Conservation (phyloP, 768 basidiomycete genomes). For the Candolleomyces aberdarensis region DNA sequence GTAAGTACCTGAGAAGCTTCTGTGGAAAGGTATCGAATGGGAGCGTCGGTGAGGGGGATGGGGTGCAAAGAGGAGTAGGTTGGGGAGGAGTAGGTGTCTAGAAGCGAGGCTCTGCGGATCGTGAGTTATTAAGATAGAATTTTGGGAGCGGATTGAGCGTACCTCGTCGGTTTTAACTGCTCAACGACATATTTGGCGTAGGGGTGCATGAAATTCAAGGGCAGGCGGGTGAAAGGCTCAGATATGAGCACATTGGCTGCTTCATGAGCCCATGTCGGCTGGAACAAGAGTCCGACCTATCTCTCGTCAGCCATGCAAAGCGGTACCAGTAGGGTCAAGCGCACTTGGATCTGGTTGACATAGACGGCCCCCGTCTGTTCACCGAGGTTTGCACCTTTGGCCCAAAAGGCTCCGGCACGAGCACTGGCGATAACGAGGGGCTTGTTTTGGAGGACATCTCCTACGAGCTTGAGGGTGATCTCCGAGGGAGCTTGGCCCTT, state of each 20-base stretch:
- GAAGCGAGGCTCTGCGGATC: constrained; percentile 38
- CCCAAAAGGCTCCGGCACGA: constrained; percentile 47
- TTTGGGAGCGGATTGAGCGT: not conserved
- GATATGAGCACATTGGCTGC: constrained; percentile 46
- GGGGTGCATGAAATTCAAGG: constrained; percentile 45
- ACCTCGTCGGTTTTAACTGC: constrained; percentile 46
- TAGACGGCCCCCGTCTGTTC: constrained; percentile 46
- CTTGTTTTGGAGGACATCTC: constrained; percentile 24
- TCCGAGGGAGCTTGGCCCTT: not conserved
- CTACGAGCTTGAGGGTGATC: constrained; percentile 36
- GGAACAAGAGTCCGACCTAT: constrained; percentile 52
- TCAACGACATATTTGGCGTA: constrained; percentile 45
- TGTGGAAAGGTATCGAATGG: constrained; percentile 51
- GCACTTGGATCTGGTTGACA: constrained; percentile 46
- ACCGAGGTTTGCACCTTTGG: constrained; percentile 46
- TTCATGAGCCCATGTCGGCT: constrained; percentile 42
- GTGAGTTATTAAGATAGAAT: constrained; percentile 1
- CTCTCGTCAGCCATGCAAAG: not conserved
- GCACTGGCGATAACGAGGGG: constrained; percentile 46
- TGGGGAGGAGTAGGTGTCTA: constrained; percentile 52
- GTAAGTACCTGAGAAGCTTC: not conserved
- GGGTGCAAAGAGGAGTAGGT: constrained; percentile 41
- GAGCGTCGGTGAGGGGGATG: constrained; percentile 38
- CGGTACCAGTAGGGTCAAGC: constrained; percentile 8
- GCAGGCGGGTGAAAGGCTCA: constrained; percentile 46